Percentiles rank a stretch among this genome's conserved stretches.
These are phyloP conservation scores for Chaetomium sp. DNA, from an alignment of 2,329 filamentous ascomycete genomes.

Conservation along the genomic window DNA sequence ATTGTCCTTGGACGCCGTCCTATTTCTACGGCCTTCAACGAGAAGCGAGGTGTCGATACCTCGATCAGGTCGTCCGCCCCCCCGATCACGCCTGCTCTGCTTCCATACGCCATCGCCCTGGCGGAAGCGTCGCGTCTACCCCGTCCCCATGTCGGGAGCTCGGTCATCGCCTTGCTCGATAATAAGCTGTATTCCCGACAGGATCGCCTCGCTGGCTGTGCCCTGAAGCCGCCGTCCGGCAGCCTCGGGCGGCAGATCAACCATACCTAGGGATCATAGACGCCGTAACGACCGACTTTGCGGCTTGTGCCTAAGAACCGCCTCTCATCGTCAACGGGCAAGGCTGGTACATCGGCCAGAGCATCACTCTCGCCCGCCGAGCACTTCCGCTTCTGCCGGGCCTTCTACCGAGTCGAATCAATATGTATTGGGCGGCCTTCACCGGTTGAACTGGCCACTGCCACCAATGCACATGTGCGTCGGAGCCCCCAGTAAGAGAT, in stretches of 20 bases:
- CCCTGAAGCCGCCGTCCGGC: too few species aligned
- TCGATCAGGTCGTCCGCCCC: background rate
- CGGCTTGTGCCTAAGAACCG: too few species aligned
- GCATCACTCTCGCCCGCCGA: background rate
- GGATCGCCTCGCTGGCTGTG: too few species aligned
- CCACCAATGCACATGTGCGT: too few species aligned
- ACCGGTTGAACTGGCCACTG: too few species aligned
- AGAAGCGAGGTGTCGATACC: background rate
- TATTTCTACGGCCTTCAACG: background rate
- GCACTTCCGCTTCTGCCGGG: slow-evolving; percentile 2
- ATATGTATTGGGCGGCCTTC: too few species aligned
- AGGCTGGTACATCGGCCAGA: slow-evolving; percentile 2
- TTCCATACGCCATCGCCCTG: slow-evolving; percentile 4
- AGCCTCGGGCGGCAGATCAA: too few species aligned
- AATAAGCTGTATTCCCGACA: too few species aligned
- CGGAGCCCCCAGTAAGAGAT: too few species aligned
- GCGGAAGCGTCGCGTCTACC: slow-evolving; percentile 1
- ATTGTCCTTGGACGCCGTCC: background rate
- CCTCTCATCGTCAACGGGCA: background rate
- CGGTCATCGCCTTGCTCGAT: background rate
- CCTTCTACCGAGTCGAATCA: background rate
- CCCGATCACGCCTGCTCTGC: slow-evolving; percentile 2
- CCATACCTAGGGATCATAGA: too few species aligned
- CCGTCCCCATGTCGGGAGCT: background rate
- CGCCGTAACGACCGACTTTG: too few species aligned